Base-by-base conservation (phyloP, 2,329 filamentous ascomycete species). In the Penicillium vulpinum region DNA sequence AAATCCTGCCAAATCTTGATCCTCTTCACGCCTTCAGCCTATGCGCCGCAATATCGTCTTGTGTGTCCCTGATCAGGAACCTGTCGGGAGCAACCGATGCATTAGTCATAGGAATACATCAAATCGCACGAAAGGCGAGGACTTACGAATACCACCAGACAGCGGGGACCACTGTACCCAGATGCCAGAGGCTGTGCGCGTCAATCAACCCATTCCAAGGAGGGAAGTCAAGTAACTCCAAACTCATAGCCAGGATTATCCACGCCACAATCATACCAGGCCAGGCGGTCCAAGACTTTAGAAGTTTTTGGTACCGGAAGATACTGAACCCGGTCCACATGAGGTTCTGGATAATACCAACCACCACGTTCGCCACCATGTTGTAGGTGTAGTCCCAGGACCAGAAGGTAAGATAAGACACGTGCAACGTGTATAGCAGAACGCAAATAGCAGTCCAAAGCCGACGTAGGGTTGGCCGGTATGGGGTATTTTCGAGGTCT, bases 311-410 rank as follows among this genome's bases (percentile, higher is more conserved):
- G 76, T 93, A 97, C 65, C 88, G 84, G 62, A 79, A 78, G 65
- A 89, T 85, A 71, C 89, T 92, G 76, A 96, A 97, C 74, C 85
- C 89, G 41, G 83, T 90, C 94, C 94, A 97, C 56, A 97, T 77
- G 4, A 87, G 51, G 68, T 97, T 96, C 70, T 92, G 88, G 5
- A 92, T 74, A 39, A 92, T 80, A 4, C 94, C 94, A 11, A 89
- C 85, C 3, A 83, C 85, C 21, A 99, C 90, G 69, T 97, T 99
- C 50, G 92, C 94, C 1, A 89, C 86, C 92, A 99, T 97, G 73
- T 99, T 99, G 78, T 99, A 99, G 5, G 88, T 89, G 73, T 99
- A 99, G 75, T 97, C 90, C 90, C 94, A 99, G 18, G 82, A 80
- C 80, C 92, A 90, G 65, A 91, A 85, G 70, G 88, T 91, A 53